phyloP scores from a whole-genome alignment of 2,329 filamentous ascomycete genomes.

The Botrytis paeoniae region DNA sequence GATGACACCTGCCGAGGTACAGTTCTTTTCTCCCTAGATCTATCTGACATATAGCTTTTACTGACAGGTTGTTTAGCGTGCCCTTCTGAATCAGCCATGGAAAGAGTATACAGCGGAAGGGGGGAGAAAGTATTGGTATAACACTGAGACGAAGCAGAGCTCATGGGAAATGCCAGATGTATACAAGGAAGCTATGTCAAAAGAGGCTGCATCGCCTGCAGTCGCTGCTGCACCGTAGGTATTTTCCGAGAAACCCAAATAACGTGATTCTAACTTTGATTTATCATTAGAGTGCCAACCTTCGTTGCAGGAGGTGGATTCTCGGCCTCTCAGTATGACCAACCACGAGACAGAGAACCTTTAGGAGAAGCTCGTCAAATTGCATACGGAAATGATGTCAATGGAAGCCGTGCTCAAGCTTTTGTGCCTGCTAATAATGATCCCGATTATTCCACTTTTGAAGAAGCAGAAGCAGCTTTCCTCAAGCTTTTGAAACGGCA shows the following conservation, averaged over 20 bases:
- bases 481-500: slow-evolving; percentile 82
- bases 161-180: slow-evolving; percentile 91
- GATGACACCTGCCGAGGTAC: slow-evolving; percentile 78
- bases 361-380: slow-evolving; percentile 57
- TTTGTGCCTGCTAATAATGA: slow-evolving; percentile 65
- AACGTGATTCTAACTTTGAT: slow-evolving; percentile 20
- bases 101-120: slow-evolving; percentile 86
- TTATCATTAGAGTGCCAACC: slow-evolving; percentile 36
- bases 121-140: slow-evolving; percentile 93
- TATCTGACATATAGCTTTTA: slow-evolving; percentile 4
- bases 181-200: slow-evolving; percentile 72
- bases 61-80: slow-evolving; percentile 54
- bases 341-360: slow-evolving; percentile 40
- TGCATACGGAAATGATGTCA: slow-evolving; percentile 53
- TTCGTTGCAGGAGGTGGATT: slow-evolving; percentile 45
- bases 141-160: slow-evolving; percentile 86
- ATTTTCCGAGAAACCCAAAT: background rate
- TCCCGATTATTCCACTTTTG: slow-evolving; percentile 72
- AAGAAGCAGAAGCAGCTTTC: slow-evolving; percentile 92
- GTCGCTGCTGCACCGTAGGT: slow-evolving; percentile 46
- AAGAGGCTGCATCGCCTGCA: slow-evolving; percentile 45
- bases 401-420: slow-evolving; percentile 48
- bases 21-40: slow-evolving; percentile 32
- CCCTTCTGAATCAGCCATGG: slow-evolving; percentile 81
- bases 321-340: slow-evolving; percentile 35